These are phyloP conservation scores for Candida sp. DNA, from an alignment of 1,139 yeast species.

Conservation along the genomic window DNA sequence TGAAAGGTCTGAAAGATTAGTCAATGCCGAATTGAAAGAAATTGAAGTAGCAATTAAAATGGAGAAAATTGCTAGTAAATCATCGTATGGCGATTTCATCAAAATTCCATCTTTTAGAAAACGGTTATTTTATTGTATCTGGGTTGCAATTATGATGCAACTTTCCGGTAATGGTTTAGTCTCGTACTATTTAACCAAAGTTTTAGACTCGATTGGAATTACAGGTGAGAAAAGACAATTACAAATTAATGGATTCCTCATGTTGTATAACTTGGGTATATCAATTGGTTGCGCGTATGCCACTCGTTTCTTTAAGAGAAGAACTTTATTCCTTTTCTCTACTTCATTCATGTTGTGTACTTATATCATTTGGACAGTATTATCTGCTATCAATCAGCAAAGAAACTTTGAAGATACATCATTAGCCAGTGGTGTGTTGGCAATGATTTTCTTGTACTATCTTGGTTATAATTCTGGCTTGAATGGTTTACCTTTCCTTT, in stretches of 20 bases:
- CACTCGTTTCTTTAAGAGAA: conserved; percentile 35
- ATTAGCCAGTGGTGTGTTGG: conserved; percentile 42
- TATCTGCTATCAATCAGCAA: conserved; percentile 36
- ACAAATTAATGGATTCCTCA: conserved; percentile 43
- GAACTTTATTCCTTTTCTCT: conserved; percentile 41
- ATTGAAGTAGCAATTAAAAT: conserved; percentile 37
- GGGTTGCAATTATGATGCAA: conserved; percentile 39
- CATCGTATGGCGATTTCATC: conserved; percentile 34
- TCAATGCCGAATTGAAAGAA: conserved; percentile 45
- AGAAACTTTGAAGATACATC: conserved; percentile 28
- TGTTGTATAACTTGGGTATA: conserved; percentile 38
- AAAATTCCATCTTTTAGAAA: conserved; percentile 36
- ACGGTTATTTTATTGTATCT: conserved; percentile 35
- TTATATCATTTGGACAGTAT: conserved; percentile 36
- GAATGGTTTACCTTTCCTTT: conserved; percentile 37
- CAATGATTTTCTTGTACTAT: conserved; percentile 43
- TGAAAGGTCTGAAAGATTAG: conserved; percentile 26
- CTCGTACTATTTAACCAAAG: conserved; percentile 47
- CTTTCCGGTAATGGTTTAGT: conserved; percentile 52
- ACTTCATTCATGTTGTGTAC: conserved; percentile 32
- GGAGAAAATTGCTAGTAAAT: conserved; percentile 22
- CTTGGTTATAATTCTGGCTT: conserved; percentile 34
- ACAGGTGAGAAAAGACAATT: conserved; percentile 41
- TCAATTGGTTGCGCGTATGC: conserved; percentile 27
- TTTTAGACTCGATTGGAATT: conserved; percentile 47